These are phyloP conservation scores for Smallanthus sonchifolius DNA, from an alignment of 129 eudicot genomes.

Conservation along the genomic window DNA sequence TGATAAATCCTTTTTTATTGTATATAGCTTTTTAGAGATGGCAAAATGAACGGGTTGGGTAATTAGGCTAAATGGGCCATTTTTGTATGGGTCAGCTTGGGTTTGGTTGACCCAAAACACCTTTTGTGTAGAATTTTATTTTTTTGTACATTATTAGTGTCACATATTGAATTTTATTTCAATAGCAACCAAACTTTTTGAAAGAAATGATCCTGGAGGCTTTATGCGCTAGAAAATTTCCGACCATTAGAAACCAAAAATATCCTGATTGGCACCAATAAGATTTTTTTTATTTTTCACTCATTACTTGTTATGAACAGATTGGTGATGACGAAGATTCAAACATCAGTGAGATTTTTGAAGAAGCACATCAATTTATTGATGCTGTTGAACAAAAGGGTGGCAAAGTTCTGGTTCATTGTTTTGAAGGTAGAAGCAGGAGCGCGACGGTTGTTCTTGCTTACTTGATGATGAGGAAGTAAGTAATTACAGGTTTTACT, in stretches of 20 bases:
- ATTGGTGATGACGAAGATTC: slow-evolving; percentile 81
- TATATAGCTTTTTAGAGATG: neutral
- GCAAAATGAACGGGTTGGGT: neutral
- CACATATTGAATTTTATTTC: neutral
- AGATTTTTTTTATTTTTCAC: neutral
- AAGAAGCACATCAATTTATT: slow-evolving; percentile 76
- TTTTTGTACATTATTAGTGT: neutral
- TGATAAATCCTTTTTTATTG: slow-evolving; percentile 10
- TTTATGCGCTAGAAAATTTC: neutral
- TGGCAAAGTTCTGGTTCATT: slow-evolving; percentile 93
- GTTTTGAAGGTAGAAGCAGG: slow-evolving; percentile 98
- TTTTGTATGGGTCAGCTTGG: neutral
- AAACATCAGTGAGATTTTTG: slow-evolving; percentile 67
- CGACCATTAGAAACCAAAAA: neutral
- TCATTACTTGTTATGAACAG: slow-evolving; percentile 38
- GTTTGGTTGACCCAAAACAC: neutral
- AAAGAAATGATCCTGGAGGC: neutral
- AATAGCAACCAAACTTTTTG: neutral
- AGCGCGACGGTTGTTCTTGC: slow-evolving; percentile 95
- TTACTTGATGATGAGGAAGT: slow-evolving; percentile 85
- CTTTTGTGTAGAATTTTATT: neutral
- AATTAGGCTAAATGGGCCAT: neutral
- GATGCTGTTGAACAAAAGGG: slow-evolving; percentile 69
- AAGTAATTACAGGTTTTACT: slow-evolving; percentile 21
- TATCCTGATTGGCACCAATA: neutral